Percentiles rank a stretch among this genome's conserved stretches.
phyloP scores from a whole-genome alignment of 2,329 filamentous ascomycete species.

The Ilyonectria sp. region DNA sequence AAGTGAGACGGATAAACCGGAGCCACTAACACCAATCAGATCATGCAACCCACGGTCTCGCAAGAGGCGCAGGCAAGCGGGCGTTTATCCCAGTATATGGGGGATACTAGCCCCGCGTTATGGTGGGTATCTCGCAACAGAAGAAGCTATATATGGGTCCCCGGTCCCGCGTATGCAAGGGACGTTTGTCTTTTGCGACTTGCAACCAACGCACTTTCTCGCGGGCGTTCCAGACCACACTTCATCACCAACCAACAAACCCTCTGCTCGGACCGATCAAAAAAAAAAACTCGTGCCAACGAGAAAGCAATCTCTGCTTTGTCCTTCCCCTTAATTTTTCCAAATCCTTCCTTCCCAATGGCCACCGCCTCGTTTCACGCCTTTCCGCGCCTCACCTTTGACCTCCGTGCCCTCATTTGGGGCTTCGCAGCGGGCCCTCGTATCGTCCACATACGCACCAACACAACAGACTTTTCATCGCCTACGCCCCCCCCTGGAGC shows the following conservation, averaged over 20 bases:
- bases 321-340: background rate
- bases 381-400: conserved; percentile 19
- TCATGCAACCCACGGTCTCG: conserved; percentile 1
- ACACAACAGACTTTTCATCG: conserved; percentile 9
- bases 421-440: conserved; percentile 19
- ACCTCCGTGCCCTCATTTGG: conserved; percentile 23
- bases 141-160: conserved; percentile 8
- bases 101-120: conserved; percentile 2
- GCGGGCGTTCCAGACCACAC: background rate
- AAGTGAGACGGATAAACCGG: conserved; percentile 1
- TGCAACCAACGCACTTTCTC: conserved; percentile 10
- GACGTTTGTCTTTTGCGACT: conserved; percentile 15
- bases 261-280: conserved; percentile 6
- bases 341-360: conserved; percentile 6
- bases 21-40: conserved; percentile 4
- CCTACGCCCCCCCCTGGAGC: conserved; percentile 15
- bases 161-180: conserved; percentile 5
- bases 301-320: conserved; percentile 6
- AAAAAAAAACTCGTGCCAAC: background rate
- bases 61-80: background rate
- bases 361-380: conserved; percentile 18
- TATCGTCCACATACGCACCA: conserved; percentile 18
- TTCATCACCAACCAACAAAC: conserved; percentile 11
- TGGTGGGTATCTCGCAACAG: background rate
- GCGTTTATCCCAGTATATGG: background rate